phyloP scores from a whole-genome alignment of 176 grass and related monocot genomes.

The Bothriochloa decipiens region DNA sequence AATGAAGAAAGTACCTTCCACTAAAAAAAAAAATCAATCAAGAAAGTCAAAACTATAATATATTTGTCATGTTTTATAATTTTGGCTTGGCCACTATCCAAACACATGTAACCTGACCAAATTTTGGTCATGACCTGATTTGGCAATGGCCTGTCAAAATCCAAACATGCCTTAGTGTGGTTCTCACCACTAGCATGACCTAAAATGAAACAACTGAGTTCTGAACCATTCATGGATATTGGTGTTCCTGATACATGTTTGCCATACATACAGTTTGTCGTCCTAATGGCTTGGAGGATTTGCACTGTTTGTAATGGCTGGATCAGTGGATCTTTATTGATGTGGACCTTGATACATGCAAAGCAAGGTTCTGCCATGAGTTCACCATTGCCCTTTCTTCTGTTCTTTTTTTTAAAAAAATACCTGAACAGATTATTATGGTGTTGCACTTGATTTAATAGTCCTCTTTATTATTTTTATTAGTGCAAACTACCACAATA shows the following conservation, averaged over 20 bases:
- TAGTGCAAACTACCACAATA: neutral
- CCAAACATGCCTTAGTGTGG: neutral
- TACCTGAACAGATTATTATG: neutral
- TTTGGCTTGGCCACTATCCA: too few species aligned
- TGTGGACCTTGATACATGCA: neutral
- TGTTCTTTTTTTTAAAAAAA: neutral
- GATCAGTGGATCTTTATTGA: neutral
- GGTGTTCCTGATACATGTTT: conserved; percentile 3
- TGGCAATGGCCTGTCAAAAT: neutral
- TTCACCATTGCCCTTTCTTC: neutral
- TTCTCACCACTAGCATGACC: neutral
- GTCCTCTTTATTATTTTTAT: neutral
- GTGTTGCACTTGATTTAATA: neutral
- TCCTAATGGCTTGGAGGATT: neutral
- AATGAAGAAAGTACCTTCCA: too few species aligned
- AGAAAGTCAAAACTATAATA: too few species aligned
- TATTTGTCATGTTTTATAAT: too few species aligned
- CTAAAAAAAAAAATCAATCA: too few species aligned
- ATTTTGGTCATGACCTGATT: neutral
- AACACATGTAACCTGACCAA: too few species aligned
- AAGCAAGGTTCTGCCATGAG: neutral
- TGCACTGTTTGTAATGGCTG: neutral
- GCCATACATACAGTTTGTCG: neutral
- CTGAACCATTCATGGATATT: neutral
- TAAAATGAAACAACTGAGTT: neutral